These are phyloP conservation scores for Purpureocillium takamizusanense DNA, from an alignment of 2,329 filamentous ascomycete genomes.

Conservation along the genomic window DNA sequence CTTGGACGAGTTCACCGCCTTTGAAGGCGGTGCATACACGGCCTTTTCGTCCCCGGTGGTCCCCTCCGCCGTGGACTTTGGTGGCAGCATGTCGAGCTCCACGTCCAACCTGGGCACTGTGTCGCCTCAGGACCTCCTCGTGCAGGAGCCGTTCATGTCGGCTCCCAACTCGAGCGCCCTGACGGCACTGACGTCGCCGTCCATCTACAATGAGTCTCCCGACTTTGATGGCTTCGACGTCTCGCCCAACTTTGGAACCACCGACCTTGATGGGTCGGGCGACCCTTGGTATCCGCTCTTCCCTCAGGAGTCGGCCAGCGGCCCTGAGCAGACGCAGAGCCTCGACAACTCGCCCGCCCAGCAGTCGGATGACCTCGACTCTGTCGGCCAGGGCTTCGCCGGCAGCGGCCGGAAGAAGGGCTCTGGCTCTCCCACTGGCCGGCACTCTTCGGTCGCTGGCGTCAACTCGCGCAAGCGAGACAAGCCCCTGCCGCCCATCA, in stretches of 20 bases:
- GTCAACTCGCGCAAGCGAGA: conserved; percentile 67
- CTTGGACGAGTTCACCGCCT: conserved; percentile 48
- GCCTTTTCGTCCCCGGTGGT: conserved; percentile 46
- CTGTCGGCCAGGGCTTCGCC: conserved; percentile 26
- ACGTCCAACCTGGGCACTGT: conserved; percentile 58
- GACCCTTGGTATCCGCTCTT: conserved; percentile 68
- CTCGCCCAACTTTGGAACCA: conserved; percentile 64
- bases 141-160: conserved; percentile 62
- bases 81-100: conserved; percentile 36
- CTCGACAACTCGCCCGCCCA: conserved; percentile 32
- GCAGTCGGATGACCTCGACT: conserved; percentile 40
- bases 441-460: conserved; percentile 62
- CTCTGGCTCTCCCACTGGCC: conserved; percentile 27
- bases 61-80: conserved; percentile 41
- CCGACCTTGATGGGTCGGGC: conserved; percentile 43
- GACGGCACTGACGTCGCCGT: conserved; percentile 79
- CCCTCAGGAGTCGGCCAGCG: conserved; percentile 35
- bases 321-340: conserved; percentile 14
- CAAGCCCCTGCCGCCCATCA: conserved; percentile 72
- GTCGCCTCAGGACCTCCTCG: conserved; percentile 72
- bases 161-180: conserved; percentile 74
- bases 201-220: conserved; percentile 68
- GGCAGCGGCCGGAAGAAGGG: conserved; percentile 38
- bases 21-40: conserved; percentile 42
- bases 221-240: conserved; percentile 67